phyloP scores from a whole-genome alignment of 1,139 yeast genomes.

The Zhuliangozyma parablackwelliae region DNA sequence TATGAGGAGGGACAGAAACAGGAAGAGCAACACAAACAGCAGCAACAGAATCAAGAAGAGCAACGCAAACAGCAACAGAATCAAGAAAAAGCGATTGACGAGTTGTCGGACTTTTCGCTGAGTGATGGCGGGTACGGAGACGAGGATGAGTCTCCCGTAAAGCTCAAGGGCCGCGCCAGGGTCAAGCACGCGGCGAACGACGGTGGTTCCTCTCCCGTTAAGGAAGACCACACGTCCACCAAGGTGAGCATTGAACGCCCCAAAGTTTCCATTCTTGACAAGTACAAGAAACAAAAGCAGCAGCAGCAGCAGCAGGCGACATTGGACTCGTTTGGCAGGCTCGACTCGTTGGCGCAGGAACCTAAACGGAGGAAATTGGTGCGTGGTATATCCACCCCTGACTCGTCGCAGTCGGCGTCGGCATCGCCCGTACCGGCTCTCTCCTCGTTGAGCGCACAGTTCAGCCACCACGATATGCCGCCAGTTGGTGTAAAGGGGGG shows the following conservation, averaged over 20 bases:
- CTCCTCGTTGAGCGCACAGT: constrained; percentile 10
- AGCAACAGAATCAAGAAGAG: constrained; percentile 5
- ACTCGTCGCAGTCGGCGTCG: constrained; percentile 9
- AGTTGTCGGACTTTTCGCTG: neutral
- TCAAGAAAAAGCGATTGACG: neutral
- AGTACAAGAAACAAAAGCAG: constrained; percentile 35
- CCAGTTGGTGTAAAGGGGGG: too few species aligned
- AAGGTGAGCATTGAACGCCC: constrained; percentile 56
- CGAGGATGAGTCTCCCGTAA: constrained; percentile 33
- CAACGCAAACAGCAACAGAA: neutral
- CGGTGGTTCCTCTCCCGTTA: constrained; percentile 15
- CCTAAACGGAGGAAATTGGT: constrained; percentile 35
- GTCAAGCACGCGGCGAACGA: constrained; percentile 19
- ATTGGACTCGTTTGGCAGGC: constrained; percentile 18
- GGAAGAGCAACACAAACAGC: constrained; percentile 8
- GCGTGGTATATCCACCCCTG: constrained; percentile 22
- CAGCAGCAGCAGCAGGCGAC: constrained; percentile 14
- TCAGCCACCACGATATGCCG: constrained; percentile 10
- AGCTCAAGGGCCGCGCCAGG: constrained; percentile 30
- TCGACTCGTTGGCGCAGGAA: constrained; percentile 10
- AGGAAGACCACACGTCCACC: constrained; percentile 32
- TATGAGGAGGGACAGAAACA: constrained; percentile 10
- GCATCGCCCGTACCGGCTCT: constrained; percentile 11
- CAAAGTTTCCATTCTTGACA: constrained; percentile 50
- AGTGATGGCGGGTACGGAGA: constrained; percentile 13